A percentile compares a stretch with the other conserved stretches of the same genome.
These are phyloP conservation scores for Brachypodium distachyon DNA, from an alignment of 202 grass and related monocot genomes.

Conservation along the genomic window DNA sequence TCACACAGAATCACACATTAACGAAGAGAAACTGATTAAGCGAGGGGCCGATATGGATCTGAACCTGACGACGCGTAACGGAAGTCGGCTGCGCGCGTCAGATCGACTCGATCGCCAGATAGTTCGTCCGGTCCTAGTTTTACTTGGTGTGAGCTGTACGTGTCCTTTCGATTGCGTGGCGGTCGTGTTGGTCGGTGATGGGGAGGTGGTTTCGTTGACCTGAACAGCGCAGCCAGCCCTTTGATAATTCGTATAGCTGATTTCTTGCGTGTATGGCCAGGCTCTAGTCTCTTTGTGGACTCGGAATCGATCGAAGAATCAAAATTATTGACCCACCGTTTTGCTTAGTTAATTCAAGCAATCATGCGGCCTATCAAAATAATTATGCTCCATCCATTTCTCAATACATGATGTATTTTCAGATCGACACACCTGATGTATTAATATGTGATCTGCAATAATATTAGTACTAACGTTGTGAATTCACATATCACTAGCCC, in stretches of 20 bases:
- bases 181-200: constrained; percentile 15
- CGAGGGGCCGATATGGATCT: neutral
- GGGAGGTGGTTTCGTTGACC: neutral
- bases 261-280: neutral
- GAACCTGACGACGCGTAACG: neutral
- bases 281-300: neutral
- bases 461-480: too few relatives aligned
- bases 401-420: too few relatives aligned
- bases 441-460: too few relatives aligned
- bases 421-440: too few relatives aligned
- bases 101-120: too few relatives aligned
- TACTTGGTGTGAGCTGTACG: constrained; percentile 7
- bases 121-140: neutral
- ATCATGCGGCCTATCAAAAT: too few relatives aligned
- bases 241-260: neutral
- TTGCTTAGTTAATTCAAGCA: too few relatives aligned
- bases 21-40: neutral
- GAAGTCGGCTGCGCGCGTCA: neutral
- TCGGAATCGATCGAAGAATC: neutral
- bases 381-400: too few relatives aligned
- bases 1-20: neutral
- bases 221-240: neutral
- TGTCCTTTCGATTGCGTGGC: neutral
- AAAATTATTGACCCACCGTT: too few relatives aligned
- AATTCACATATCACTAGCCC: too few relatives aligned